Percentiles rank a stretch among this genome's conserved stretches.
Evolutionary conservation across 495 filamentous ascomycete genomes (phyloP).

Genomic region (Daldinia concentrica): DNA sequence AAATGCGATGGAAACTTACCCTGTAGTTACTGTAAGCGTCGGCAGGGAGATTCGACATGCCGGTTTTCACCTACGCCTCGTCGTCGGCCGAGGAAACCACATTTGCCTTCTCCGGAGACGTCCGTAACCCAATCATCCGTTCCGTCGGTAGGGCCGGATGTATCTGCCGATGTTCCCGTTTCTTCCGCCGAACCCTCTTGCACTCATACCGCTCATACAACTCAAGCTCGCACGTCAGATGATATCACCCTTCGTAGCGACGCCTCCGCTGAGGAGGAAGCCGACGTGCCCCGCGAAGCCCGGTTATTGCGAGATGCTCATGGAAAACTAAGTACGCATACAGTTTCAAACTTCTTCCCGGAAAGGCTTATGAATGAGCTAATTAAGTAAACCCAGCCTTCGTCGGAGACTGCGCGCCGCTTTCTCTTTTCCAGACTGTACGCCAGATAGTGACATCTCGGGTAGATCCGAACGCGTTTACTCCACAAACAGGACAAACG

Average conservation of each 20-base stretch:
- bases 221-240: not conserved
- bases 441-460: conserved; percentile 71
- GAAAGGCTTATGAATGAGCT: not conserved
- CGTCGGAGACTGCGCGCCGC: conserved; percentile 73
- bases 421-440: conserved; percentile 74
- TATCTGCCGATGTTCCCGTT: conserved; percentile 13
- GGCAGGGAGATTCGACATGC: conserved; percentile 17
- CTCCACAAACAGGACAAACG: conserved; percentile 70
- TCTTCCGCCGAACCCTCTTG: not conserved
- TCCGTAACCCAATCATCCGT: conserved; percentile 20
- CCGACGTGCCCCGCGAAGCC: conserved; percentile 58
- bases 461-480: conserved; percentile 69
- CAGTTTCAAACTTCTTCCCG: not conserved
- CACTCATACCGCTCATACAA: not conserved
- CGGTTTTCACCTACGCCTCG: conserved; percentile 33
- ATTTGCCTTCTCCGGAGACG: conserved; percentile 24
- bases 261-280: conserved; percentile 51
- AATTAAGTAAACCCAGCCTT: conserved; percentile 52
- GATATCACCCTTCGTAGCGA: conserved; percentile 28
- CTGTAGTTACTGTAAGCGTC: conserved; percentile 35
- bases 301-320: conserved; percentile 66
- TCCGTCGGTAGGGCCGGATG: conserved; percentile 21
- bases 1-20: conserved; percentile 40
- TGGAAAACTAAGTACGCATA: conserved; percentile 60
- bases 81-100: conserved; percentile 23